Evolutionary conservation across 352 stramenopile genomes (phyloP).

Genomic region (Phytophthora pisi): DNA sequence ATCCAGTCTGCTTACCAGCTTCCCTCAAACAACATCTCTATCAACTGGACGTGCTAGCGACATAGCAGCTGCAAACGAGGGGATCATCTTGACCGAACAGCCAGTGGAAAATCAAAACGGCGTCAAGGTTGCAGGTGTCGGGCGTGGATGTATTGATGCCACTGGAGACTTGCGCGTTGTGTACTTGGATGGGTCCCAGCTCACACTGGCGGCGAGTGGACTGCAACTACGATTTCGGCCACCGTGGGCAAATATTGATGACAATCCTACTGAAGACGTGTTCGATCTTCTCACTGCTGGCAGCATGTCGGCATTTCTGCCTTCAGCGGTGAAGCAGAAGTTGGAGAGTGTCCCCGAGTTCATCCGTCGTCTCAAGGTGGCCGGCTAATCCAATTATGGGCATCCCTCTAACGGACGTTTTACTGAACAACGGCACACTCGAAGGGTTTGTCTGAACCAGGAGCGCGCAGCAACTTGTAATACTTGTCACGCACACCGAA

Average conservation of each 20-base stretch:
- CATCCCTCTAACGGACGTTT: conserved; percentile 21
- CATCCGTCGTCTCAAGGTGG: conserved; percentile 47
- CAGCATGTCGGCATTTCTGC: conserved; percentile 45
- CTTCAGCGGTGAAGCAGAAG: conserved; percentile 50
- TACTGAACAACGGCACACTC: background rate
- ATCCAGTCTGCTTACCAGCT: conserved; percentile 10
- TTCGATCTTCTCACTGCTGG: conserved; percentile 46
- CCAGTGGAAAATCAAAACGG: conserved; percentile 8
- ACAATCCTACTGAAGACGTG: conserved; percentile 32
- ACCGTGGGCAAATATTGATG: conserved; percentile 19
- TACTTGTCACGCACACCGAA: background rate
- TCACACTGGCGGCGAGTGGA: conserved; percentile 53
- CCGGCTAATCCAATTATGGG: conserved; percentile 32
- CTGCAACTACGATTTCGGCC: conserved; percentile 48
- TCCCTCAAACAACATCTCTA: conserved; percentile 2
- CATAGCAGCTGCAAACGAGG: background rate
- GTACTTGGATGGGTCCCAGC: conserved; percentile 49
- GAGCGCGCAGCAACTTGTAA: background rate
- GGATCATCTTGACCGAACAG: background rate
- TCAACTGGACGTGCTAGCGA: conserved; percentile 2
- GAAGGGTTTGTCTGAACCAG: background rate
- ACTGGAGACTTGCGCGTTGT: conserved; percentile 48
- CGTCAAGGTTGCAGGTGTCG: conserved; percentile 48
- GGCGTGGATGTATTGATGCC: conserved; percentile 42
- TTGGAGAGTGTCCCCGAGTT: conserved; percentile 60